Base-by-base conservation (phyloP, 202 grass and related monocot genomes). In the Setaria italica region DNA sequence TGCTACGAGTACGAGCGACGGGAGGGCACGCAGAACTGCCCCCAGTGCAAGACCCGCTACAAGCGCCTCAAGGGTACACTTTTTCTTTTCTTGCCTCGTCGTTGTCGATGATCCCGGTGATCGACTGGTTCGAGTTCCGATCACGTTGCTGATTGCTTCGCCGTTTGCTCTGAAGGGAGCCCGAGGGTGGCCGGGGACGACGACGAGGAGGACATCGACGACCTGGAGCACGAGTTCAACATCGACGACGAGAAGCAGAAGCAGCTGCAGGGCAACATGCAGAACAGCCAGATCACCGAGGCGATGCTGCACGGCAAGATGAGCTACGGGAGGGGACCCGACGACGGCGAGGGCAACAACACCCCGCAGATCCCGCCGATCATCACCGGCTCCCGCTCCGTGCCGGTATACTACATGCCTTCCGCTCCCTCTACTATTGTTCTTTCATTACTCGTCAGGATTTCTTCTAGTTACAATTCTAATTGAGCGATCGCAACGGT, bases 1-100 rank as follows among this genome's bases (percentile, higher is more conserved):
- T 99, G 97, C 91, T 99, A 99, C 72, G 97, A 99, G 87, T 99
- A 99, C 54, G 97, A 99, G 90, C 89, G 97, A 39, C 83, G 97
- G 20, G 97, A 99, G 80, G 97, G 97, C 70, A 99, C 97, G 42
- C 97, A 99, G 85, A 80, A 91, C 70, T 99, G 97, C 68, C 97
- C 97, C 4, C 97, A 97, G 81, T 99, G 97, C 94, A 94, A 90
- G 87, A 99, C 97, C 30, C 93, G 97, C 11, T 99, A 99, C 94
- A 99, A 97, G 88, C 93, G 97, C 20, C 86, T 96, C 88, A 99
- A 99, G 83, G 96, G 94, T 93, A 85, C 2, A 6, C 7, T 29
- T 7, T 20, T 32, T 21, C 20, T 47, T 34, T 35, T 37, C 20
- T 64, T 45, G 41, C 13, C 47, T 12, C 47, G 9, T 8, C 0